Evolutionary conservation across 495 filamentous ascomycete genomes (phyloP).

Genomic region (Antarctomyces pellizariae): DNA sequence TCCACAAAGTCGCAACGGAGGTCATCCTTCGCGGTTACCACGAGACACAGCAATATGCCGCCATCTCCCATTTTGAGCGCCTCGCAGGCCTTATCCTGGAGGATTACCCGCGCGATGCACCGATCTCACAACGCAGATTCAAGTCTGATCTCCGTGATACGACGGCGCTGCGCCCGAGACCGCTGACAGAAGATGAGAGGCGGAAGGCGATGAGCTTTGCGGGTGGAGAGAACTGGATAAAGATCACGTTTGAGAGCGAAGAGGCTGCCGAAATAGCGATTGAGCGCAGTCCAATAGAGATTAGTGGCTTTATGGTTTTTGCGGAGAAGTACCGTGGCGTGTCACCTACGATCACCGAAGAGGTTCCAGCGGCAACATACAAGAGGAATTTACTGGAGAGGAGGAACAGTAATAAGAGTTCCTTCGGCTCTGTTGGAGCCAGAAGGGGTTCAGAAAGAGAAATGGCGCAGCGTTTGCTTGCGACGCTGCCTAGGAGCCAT

Average conservation of each 20-base stretch:
- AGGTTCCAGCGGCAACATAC: conserved; percentile 30
- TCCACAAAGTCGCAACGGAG: conserved; percentile 46
- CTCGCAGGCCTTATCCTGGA: conserved; percentile 66
- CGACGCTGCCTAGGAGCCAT: too few species aligned
- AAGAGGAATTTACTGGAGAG: too few species aligned
- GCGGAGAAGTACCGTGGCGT: conserved; percentile 54
- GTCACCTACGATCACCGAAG: conserved; percentile 40
- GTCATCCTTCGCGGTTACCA: conserved; percentile 69
- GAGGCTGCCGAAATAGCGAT: conserved; percentile 55
- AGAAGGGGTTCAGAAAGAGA: too few species aligned
- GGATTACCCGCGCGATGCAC: conserved; percentile 59
- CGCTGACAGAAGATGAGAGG: conserved; percentile 43
- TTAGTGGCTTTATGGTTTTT: conserved; percentile 52
- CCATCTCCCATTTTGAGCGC: conserved; percentile 63
- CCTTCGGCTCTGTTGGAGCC: too few species aligned
- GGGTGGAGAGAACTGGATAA: conserved; percentile 75
- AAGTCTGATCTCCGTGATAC: conserved; percentile 41
- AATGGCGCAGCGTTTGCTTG: too few species aligned
- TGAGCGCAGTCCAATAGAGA: conserved; percentile 49
- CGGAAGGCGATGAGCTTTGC: conserved; percentile 50
- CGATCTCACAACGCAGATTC: conserved; percentile 26
- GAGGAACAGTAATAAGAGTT: too few species aligned
- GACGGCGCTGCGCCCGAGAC: conserved; percentile 28
- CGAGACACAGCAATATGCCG: conserved; percentile 52
- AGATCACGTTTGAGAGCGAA: conserved; percentile 70